These are phyloP conservation scores for Rugosomyces carneus DNA, from an alignment of 1,284 basidiomycete genomes.

Conservation along the genomic window DNA sequence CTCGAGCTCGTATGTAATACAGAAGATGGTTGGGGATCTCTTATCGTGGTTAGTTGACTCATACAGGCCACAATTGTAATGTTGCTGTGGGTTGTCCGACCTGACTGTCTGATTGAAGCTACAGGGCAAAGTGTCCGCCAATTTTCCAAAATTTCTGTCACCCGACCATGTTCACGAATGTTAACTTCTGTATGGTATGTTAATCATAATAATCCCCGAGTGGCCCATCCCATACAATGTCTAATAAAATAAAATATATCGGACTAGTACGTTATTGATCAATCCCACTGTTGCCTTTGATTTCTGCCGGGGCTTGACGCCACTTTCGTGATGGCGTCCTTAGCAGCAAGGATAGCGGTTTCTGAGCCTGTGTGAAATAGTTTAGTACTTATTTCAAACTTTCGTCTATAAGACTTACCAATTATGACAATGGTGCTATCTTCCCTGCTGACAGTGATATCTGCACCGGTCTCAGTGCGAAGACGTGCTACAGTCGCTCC, in stretches of 20 bases:
- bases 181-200: too few species aligned
- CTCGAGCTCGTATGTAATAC: too few species aligned
- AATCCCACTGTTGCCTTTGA: constrained; percentile 37
- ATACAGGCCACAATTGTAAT: too few species aligned
- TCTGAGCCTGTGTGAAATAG: constrained; percentile 49
- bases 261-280: constrained; percentile 6
- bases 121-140: too few species aligned
- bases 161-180: too few species aligned
- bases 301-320: constrained; percentile 41
- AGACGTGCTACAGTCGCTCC: constrained; percentile 83
- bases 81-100: too few species aligned
- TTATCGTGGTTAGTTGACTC: too few species aligned
- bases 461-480: constrained; percentile 81
- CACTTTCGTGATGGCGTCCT: constrained; percentile 75
- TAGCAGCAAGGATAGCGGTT: constrained; percentile 66
- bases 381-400: neutral
- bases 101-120: too few species aligned
- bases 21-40: too few species aligned
- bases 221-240: neutral
- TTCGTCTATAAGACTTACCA: constrained; percentile 42
- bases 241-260: neutral
- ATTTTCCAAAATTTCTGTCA: too few species aligned
- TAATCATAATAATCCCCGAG: too few species aligned
- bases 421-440: constrained; percentile 80
- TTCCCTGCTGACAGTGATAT: constrained; percentile 84